Base-by-base conservation (phyloP, 73 alveolate genomes). In the Blepharisma japonicum region DNA sequence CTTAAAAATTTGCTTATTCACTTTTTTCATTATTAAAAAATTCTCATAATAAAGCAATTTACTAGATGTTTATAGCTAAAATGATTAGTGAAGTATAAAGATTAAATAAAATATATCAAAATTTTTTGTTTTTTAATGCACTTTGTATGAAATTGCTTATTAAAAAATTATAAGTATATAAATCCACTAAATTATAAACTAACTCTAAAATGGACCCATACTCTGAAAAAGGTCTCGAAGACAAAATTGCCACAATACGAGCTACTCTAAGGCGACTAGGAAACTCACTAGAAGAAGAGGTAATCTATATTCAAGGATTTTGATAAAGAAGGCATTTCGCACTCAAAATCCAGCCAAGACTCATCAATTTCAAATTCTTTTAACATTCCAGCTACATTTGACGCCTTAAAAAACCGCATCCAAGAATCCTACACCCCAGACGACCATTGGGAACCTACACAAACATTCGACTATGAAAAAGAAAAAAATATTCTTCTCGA, bases 351-450 rank as follows among this genome's bases (percentile, higher is more conserved):
- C 42, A 32, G 42, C 42, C 42, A 32, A 32, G 42, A 32, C 42
- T 32, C 42, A 0, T 32, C 42, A 32, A 32, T 14, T 53, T 53
- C 67, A 14, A 53, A 11, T 53, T 20, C 67, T 53, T 53, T 20
- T 14, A 20, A 53, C 23, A 53, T 14, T 4, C 27, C 67, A 1
- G 67, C 23, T 2, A 53, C 27, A 53, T 53, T 20, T 53, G 67
- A 53, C n/a, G 67, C n/a, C 2, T 53, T 11, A 20, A 53, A 53
- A 14, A 14, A 11, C 23, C 23, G 4, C 23, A 20, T 53, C 23
- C 67, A 53, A 53, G 67, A 53, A 11, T 53, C 67, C n/a, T 11
- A 53, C n/a, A 53, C 23, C 67, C n/a, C n/a, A 53, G 67, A 53
- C n/a, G 23, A 20, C 67, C 67, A 11, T 14, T 14, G 67, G 23